Evolutionary conservation across 306 rosid genomes (phyloP), one percentile per base, ranked within the genome.

Genomic region (Hippophae gyantsensis): DNA sequence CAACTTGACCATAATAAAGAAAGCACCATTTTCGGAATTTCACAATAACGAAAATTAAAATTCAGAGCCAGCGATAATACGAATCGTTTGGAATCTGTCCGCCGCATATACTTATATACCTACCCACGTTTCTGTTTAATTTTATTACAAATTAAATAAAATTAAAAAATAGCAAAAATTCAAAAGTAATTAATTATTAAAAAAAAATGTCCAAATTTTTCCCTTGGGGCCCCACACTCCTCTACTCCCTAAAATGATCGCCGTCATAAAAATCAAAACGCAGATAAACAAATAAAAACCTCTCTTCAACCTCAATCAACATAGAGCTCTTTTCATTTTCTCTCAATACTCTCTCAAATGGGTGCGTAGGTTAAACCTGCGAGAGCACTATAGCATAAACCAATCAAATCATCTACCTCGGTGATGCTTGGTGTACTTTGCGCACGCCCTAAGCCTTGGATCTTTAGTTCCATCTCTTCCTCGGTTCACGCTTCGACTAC

Each of bases 391-490:
- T 78, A 75, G 69, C 66, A 9, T 55, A 71, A 7, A 54, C 51
- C 55, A 14, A 42, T 10, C 11, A 18, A 55, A 48, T 5, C 9
- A 26, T 18, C 27, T 11, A 7, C 32, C 58, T 43, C 67, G 66
- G 74, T 76, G 74, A 84, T 81, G 92, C 85, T 84, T 27, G 87
- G 73, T 60, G 76, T 62, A 25, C 76, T 84, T 46, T 79, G 83
- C 26, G 57, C 79, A 10, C 92, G 87, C 67, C 79, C 81, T 18
- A 84, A 84, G 79, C 78, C 79, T 72, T 74, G 81, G 76, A 71
- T 84, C 69, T 69, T 73, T 57, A 58, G 52, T 52, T 72, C 85
- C 54, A 74, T 81, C 8, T 66, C 80, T 5, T 65, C 79, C 10
- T 76, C 74, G 49, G 13, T 71, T 12, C 89, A 86, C 79, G 79